Conservation (phyloP, 768 basidiomycete genomes). For the Kwoniella heveanensis region DNA sequence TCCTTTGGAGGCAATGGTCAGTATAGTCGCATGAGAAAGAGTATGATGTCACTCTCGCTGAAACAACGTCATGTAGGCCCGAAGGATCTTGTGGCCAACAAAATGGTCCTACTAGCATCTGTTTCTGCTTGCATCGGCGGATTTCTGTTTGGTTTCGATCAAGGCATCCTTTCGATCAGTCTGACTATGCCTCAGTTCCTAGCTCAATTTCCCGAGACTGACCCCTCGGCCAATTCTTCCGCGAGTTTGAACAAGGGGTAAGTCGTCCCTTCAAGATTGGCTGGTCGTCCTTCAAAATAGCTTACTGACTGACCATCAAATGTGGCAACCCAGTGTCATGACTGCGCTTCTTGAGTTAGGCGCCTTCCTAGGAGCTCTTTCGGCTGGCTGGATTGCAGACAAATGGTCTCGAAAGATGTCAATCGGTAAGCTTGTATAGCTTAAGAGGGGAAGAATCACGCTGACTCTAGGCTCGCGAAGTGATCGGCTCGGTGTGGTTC, state of each 20-base stretch:
- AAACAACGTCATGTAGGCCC: not conserved
- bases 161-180: constrained; percentile 3
- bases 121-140: constrained; percentile 4
- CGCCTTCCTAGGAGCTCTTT: constrained; percentile 74
- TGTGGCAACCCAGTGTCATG: not conserved
- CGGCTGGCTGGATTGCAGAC: constrained; percentile 69
- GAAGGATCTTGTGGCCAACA: constrained; percentile 4
- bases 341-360: constrained; percentile 34
- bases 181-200: constrained; percentile 7
- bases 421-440: not conserved
- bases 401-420: constrained; percentile 65
- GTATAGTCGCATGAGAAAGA: not conserved
- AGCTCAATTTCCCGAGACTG: constrained; percentile 1
- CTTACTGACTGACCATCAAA: not conserved
- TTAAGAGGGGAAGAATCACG: no score
- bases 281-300: no score
- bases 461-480: no score
- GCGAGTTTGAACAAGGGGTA: constrained; percentile 5
- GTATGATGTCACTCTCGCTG: not conserved
- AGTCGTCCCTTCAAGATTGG: no score
- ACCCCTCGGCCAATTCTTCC: not conserved
- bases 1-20: constrained; percentile 1
- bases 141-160: constrained; percentile 4
- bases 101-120: constrained; percentile 1
- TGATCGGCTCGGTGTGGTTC: no score